phyloP scores from a whole-genome alignment of 139 green algal species.

The Chlorella sp. region DNA sequence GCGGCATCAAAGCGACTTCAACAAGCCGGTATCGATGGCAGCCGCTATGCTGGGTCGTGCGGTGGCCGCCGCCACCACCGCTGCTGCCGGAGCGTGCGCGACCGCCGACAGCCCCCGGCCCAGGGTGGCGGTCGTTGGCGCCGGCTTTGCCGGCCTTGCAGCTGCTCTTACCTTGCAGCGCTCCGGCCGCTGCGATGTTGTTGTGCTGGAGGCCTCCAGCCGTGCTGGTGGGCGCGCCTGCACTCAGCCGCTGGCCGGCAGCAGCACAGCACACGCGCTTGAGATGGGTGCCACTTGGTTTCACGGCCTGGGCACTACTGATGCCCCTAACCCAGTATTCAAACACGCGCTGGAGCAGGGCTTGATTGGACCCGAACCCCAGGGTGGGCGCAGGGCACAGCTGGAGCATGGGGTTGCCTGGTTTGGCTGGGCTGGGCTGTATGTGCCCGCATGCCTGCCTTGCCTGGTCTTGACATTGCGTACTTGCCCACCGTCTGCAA shows the following conservation, averaged over 20 bases:
- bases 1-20: too few relatives aligned
- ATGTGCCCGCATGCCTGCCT: not conserved
- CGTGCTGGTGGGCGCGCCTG: conserved; percentile 22
- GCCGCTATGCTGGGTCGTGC: not conserved
- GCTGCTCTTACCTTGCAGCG: conserved; percentile 1
- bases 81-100: not conserved
- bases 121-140: conserved; percentile 5
- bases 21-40: not conserved
- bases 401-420: not conserved
- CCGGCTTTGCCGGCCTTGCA: conserved; percentile 16
- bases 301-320: conserved; percentile 3
- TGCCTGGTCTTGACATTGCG: not conserved
- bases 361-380: not conserved
- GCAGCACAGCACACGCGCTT: not conserved
- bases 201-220: conserved; percentile 5
- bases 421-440: not conserved
- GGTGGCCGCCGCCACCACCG: not conserved
- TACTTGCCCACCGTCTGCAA: not conserved
- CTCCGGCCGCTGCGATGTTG: not conserved
- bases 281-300: conserved; percentile 43
- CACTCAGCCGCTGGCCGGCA: not conserved
- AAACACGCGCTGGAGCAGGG: not conserved
- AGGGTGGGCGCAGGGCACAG: not conserved
- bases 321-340: conserved; percentile 21
- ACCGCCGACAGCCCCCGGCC: not conserved